Base-by-base conservation (phyloP, 108 stramenopile species). In the Nitzschia sp. region DNA sequence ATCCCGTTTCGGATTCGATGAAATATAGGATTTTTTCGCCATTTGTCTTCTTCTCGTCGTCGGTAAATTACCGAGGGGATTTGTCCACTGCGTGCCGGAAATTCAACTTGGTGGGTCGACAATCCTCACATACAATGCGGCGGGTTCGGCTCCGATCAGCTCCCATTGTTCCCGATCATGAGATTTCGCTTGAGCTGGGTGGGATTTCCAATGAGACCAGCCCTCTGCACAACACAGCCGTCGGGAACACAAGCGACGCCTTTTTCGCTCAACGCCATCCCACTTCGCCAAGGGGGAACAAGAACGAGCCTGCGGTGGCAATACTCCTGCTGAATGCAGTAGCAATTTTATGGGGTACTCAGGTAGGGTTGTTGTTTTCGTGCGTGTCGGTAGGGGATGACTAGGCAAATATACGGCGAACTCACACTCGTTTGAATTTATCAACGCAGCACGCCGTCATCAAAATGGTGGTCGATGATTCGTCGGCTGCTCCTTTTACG, bases 261-360 rank as follows among this genome's bases (percentile, higher is more conserved):
- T 42, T 42, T 42, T 42, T 42, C 13, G 38, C 9, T 42, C 9
- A 13, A 13, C 6, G 6, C 13, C 13, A 9, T 42, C 38, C 38
- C 13, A 42, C 38, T 9, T 42, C 38, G 38, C 6, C 38, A 13
- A 42, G 38, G 38, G 49, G 21, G 5, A 51, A 51, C 19, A 19
- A 51, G 5, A 51, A 51, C 19, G 49, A 51, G 21, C 19, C 4
- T 8, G 4, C 49, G 19, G 21, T 51, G 8, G 49, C 49, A 8
- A 23, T 93, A 36, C 42, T 90, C 17, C 58, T 86, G 24, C 65
- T 94, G 17, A 91, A 90, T 67, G 11, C 78, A 4, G 89, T 89
- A 9, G 89, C 89, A 51, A 66, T 94, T 26, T 84, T 92, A 42
- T 95, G 94, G 94, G 94, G 94, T 25, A 82, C 87, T n/a, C 49